phyloP scores from a whole-genome alignment of 306 rosid species.

The Quercus wislizeni region DNA sequence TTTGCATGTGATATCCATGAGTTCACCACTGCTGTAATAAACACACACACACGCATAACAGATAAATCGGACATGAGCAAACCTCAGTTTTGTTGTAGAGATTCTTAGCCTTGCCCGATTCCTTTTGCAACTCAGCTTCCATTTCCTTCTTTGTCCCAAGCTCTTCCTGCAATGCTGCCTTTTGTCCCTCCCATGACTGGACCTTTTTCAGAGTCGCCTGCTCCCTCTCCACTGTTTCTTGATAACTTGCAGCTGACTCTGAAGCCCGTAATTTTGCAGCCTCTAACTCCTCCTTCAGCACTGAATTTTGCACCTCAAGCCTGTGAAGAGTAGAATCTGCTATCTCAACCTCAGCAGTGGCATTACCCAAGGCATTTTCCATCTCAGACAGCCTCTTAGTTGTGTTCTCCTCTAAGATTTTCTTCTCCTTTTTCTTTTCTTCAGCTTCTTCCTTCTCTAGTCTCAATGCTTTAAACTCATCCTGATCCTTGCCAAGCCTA shows the following conservation, averaged over 20 bases:
- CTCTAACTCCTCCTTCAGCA: slow-evolving; percentile 40
- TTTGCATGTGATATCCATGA: slow-evolving; percentile 1
- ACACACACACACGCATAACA: neutral
- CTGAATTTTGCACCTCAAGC: slow-evolving; percentile 41
- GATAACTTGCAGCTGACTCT: slow-evolving; percentile 35
- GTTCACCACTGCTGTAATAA: neutral
- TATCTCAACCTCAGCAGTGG: slow-evolving; percentile 36
- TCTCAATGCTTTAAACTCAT: slow-evolving; percentile 46
- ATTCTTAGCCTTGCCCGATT: slow-evolving; percentile 37
- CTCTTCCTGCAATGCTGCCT: slow-evolving; percentile 43
- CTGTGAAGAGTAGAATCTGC: slow-evolving; percentile 25
- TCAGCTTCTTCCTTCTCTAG: slow-evolving; percentile 46
- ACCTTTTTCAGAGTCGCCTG: slow-evolving; percentile 30
- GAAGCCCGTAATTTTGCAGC: slow-evolving; percentile 37
- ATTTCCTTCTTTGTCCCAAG: slow-evolving; percentile 42
- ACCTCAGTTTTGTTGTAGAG: slow-evolving; percentile 47
- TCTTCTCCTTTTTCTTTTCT: slow-evolving; percentile 32
- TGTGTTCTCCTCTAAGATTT: slow-evolving; percentile 44
- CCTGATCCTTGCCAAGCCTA: slow-evolving; percentile 40
- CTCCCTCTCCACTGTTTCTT: slow-evolving; percentile 50
- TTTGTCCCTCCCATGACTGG: slow-evolving; percentile 43
- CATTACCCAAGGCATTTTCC: slow-evolving; percentile 52
- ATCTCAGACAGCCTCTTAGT: slow-evolving; percentile 52
- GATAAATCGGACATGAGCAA: slow-evolving; percentile 11
- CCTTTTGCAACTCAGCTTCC: slow-evolving; percentile 37